Percentiles rank a stretch among this genome's conserved stretches.
Conservation (phyloP, 306 rosid species). For the Psophocarpus tetragonolobus region DNA sequence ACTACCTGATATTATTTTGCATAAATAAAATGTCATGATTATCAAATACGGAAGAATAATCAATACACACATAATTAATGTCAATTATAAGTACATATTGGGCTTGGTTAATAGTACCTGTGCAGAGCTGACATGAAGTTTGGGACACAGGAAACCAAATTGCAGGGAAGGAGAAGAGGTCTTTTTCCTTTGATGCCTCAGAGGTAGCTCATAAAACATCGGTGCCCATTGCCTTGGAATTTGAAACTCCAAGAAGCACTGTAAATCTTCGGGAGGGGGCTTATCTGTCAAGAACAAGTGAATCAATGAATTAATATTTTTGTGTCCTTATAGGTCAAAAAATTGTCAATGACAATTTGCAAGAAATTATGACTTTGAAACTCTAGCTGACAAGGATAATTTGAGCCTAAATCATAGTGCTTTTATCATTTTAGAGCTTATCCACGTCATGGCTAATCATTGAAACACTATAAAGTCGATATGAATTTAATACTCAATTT, state of each 20-base stretch:
- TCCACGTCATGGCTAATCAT: neutral
- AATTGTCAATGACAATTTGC: neutral
- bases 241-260: constrained; percentile 85
- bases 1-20: constrained; percentile 51
- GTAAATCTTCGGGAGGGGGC: constrained; percentile 71
- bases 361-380: constrained; percentile 12
- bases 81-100: too few species aligned
- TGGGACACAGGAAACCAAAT: constrained; percentile 69
- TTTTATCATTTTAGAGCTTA: neutral
- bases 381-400: neutral
- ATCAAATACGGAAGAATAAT: neutral
- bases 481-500: too few species aligned
- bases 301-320: neutral
- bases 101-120: constrained; percentile 49
- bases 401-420: neutral
- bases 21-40: neutral
- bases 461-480: constrained; percentile 9
- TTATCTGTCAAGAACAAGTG: constrained; percentile 52
- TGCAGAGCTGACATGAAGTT: constrained; percentile 51
- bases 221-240: constrained; percentile 95
- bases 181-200: constrained; percentile 64
- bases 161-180: constrained; percentile 61
- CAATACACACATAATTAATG: neutral
- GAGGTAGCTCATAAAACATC: constrained; percentile 81
- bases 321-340: neutral